These are phyloP conservation scores for Fomitopsis schrenkii DNA, from an alignment of 1,284 basidiomycete species.

Conservation along the genomic window DNA sequence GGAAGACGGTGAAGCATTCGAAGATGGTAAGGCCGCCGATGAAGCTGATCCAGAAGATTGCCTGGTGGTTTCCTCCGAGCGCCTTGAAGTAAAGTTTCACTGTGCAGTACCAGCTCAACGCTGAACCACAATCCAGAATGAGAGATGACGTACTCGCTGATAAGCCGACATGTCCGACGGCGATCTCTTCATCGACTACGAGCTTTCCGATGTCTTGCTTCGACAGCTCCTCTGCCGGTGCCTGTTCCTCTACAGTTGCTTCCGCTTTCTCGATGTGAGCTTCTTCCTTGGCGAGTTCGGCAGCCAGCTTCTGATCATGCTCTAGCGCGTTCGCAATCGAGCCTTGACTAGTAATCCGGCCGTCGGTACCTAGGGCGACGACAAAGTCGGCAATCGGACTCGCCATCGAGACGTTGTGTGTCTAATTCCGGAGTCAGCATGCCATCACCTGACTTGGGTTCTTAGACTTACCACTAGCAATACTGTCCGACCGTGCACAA, in stretches of 20 bases:
- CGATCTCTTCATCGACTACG: conserved; percentile 56
- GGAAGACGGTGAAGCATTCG: conserved; percentile 9
- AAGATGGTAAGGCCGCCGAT: conserved; percentile 17
- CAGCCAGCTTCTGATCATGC: conserved; percentile 34
- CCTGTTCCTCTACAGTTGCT: conserved; percentile 33
- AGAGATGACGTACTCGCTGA: conserved; percentile 29
- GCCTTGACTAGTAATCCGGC: conserved; percentile 46
- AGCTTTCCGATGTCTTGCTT: conserved; percentile 41
- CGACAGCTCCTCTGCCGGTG: conserved; percentile 20
- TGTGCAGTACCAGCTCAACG: conserved; percentile 11
- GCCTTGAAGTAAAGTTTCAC: conserved; percentile 28
- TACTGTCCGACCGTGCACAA: conserved; percentile 40
- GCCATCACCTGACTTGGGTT: too few relatives aligned
- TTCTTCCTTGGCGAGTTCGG: conserved; percentile 37
- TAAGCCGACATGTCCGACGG: conserved; percentile 52
- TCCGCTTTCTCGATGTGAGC: conserved; percentile 37
- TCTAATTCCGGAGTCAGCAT: conserved; percentile 31
- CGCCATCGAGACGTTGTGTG: conserved; percentile 70
- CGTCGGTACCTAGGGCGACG: conserved; percentile 52
- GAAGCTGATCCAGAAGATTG: conserved; percentile 32
- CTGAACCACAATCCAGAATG: conserved; percentile 15
- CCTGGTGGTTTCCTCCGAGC: conserved; percentile 27
- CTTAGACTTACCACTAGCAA: conserved; percentile 58
- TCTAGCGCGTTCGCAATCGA: conserved; percentile 40
- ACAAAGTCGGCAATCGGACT: conserved; percentile 61